Base-by-base conservation (phyloP, 371 early-diverging fungal genomes). In the Chytridium lagenaria region DNA sequence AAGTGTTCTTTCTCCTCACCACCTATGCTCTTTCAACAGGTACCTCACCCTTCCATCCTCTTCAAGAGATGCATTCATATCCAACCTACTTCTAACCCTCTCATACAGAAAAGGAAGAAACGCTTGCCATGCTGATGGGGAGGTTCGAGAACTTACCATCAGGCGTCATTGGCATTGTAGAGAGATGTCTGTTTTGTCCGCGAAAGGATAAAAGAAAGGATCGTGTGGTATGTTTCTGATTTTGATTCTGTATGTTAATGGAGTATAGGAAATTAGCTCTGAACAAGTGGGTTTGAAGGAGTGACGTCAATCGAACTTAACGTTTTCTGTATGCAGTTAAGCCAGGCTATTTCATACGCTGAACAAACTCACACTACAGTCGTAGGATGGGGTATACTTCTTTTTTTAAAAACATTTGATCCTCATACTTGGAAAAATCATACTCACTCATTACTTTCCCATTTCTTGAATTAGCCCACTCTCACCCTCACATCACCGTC, bases 191-290 rank as follows among this genome's bases (percentile, higher is more conserved):
- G 0, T 76, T 91, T 50, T 68, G 89, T 40, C 85, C 88, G 31
- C 80, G 92, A n/a, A 89, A 90, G 38, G 92, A 92, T 71, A 92
- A 91, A 77, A 85, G 90, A 30, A 88, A 88, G 65, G 92, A 92
- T 68, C 83, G 92, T 38, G 92, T 92, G 3, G 92, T 75, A 90
- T 70, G 88, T 89, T 59, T 82, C 84, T 3, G 44, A 44, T 55
- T 55, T 26, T 10, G 26, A 10, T 16, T 22, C 33, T 0, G 40
- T 39, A 22, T 2, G 16, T 34, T 0, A 0, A 16, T 15, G 0
- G 71, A 23, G 50, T 50, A 7, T 28, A 68, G 69, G 69, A 68
- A 61, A 75, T 75, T 0, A 72, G 72, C 59, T 59, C 50, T 19
- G 77, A 80, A 67, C 77, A 76, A 64, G 76, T 71, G 10, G 10